These are phyloP conservation scores for Parathielavia hyrcaniae DNA, from an alignment of 495 filamentous ascomycete species.

Conservation along the genomic window DNA sequence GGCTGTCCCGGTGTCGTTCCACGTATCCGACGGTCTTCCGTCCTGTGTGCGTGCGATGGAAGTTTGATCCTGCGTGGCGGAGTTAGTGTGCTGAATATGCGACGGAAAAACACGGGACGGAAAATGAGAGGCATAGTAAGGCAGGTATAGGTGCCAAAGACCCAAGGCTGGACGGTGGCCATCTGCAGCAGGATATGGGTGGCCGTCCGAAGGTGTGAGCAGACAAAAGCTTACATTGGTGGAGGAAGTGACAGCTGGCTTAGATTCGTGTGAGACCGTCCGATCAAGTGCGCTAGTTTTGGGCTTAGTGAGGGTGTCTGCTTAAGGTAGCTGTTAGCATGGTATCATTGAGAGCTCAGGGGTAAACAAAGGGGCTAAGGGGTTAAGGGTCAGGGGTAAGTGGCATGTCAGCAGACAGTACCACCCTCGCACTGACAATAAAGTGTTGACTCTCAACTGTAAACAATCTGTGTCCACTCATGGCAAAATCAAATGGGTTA, in stretches of 20 bases:
- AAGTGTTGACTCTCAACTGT: background rate
- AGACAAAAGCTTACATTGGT: no score
- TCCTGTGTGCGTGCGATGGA: background rate
- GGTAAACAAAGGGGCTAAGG: background rate
- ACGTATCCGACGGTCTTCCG: background rate
- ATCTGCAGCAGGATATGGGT: background rate
- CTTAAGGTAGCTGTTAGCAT: background rate
- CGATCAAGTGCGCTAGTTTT: no score
- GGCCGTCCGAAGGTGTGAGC: background rate
- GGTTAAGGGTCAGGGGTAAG: no score
- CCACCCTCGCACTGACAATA: background rate
- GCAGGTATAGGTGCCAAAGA: no score
- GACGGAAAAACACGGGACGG: background rate
- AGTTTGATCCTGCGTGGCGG: background rate
- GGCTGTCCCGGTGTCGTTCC: background rate
- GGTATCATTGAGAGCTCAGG: background rate
- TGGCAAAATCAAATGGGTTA: no score
- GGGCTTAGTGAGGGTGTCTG: background rate
- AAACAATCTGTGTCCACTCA: no score
- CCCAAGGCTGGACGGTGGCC: no score
- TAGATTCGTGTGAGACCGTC: background rate
- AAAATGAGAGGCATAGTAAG: no score
- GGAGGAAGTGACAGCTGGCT: background rate
- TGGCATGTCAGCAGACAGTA: background rate
- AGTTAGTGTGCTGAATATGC: background rate